These are phyloP conservation scores for Colletotrichum costaricense DNA, from an alignment of 2,329 filamentous ascomycete genomes.

Conservation along the genomic window DNA sequence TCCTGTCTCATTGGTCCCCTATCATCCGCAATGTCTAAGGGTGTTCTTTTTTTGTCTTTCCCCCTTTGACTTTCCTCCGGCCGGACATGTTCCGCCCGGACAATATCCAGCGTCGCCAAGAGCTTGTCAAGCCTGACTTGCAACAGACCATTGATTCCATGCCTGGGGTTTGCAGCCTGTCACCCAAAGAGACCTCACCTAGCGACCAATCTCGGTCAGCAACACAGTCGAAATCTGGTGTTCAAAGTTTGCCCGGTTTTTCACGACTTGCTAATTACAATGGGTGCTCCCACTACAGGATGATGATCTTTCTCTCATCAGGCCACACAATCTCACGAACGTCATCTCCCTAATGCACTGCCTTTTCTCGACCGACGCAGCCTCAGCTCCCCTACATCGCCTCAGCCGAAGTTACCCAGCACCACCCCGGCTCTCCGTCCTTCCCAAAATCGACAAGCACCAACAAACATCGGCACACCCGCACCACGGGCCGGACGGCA, in stretches of 20 bases:
- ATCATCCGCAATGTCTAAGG: neutral
- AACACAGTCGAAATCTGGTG: no score
- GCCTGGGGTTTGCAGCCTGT: neutral
- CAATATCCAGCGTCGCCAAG: neutral
- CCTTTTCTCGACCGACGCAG: neutral
- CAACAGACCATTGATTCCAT: slow-evolving; percentile 9
- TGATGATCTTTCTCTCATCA: neutral
- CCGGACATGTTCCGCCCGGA: neutral
- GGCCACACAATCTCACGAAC: neutral
- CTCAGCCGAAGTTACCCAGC: neutral
- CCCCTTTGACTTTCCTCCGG: neutral
- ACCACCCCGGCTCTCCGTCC: neutral
- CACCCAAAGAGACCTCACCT: neutral
- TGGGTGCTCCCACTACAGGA: neutral
- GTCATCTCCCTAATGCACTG: neutral
- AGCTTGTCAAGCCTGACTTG: slow-evolving; percentile 6
- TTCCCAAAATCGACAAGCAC: neutral
- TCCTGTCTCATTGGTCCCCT: neutral
- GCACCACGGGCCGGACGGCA: slow-evolving; percentile 7
- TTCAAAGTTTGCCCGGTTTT: neutral
- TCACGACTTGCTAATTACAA: neutral
- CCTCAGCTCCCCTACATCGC: neutral
- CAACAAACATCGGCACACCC: neutral
- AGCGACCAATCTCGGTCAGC: neutral
- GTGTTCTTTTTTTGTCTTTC: neutral